Evolutionary conservation across 2,329 filamentous ascomycete genomes (phyloP), one percentile per base, ranked within the genome.

Genomic region (Penicillium olsonii): DNA sequence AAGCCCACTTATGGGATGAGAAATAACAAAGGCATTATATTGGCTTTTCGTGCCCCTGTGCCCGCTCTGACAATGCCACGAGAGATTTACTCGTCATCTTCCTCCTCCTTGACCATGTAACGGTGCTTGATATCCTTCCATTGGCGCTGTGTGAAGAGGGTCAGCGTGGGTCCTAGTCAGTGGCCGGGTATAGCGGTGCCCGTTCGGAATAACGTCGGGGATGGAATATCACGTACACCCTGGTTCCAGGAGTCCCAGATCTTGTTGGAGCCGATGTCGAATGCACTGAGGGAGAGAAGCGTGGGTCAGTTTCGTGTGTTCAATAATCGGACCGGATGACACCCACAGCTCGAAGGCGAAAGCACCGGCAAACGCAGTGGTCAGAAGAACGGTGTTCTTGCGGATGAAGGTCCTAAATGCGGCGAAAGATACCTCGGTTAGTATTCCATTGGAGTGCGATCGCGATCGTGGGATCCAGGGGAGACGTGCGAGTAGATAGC

Each of bases 41-140:
- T 42, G 47, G 55, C 48, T 57, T 59, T 60, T 57, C 48, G 39
- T 50, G 46, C 47, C 55, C 60, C 54, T 51, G 56, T 53, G 52
- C 52, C 54, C 43, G 41, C 46, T 40, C 45, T 53, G 52, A 42
- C 48, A 46, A 41, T 44, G 40, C 48, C 43, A 39, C 34, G 24
- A 37, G 17, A 24, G 15, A 46, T 65, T 66, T 69, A 68, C 56
- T 72, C 66, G 35, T 73, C 75, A 52, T 87, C 85, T 57, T 86
- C 83, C 59, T 85, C 85, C 58, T 88, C 67, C 52, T 80, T 80
- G 76, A 88, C 77, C 67, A 95, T 74, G 75, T 96, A 99, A 76
- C 83, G 87, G 74, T 86, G 78, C 78, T 95, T 92, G 80, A 99
- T 96, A 74, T 99, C 94, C 84, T 96, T 96, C 94, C 94, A 97